phyloP scores from a whole-genome alignment of 495 filamentous ascomycete genomes.

The Tuber brumale region DNA sequence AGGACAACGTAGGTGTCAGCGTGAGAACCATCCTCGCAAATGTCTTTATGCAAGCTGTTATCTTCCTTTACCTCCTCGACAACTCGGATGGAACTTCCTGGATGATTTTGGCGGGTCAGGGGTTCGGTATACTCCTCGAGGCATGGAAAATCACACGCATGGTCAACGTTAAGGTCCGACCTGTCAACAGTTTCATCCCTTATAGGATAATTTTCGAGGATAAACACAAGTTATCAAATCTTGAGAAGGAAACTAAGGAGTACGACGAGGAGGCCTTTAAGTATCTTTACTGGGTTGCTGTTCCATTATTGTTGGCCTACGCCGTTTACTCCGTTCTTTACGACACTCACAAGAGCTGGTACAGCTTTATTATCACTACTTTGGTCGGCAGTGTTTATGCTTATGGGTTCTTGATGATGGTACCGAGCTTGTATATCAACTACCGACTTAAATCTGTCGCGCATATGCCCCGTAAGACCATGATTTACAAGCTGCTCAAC shows the following conservation, averaged over 20 bases:
- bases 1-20: slow-evolving; percentile 92
- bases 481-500: slow-evolving; percentile 96
- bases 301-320: slow-evolving; percentile 82
- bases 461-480: slow-evolving; percentile 91
- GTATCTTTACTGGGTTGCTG: slow-evolving; percentile 85
- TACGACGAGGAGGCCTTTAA: slow-evolving; percentile 97
- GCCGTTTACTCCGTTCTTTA: slow-evolving; percentile 85
- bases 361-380: slow-evolving; percentile 81
- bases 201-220: slow-evolving; percentile 87
- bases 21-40: slow-evolving; percentile 94
- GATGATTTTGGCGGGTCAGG: slow-evolving; percentile 96
- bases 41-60: slow-evolving; percentile 93
- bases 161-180: slow-evolving; percentile 79
- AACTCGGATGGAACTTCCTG: slow-evolving; percentile 96
- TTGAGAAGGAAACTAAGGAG: slow-evolving; percentile 95
- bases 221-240: slow-evolving; percentile 90
- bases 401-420: slow-evolving; percentile 99
- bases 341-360: slow-evolving; percentile 97
- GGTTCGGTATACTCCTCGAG: slow-evolving; percentile 86
- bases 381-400: slow-evolving; percentile 95
- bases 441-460: slow-evolving; percentile 94
- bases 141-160: slow-evolving; percentile 98
- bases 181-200: slow-evolving; percentile 64
- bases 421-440: slow-evolving; percentile 95
- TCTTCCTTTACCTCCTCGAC: slow-evolving; percentile 97